A percentile compares a stretch with the other conserved stretches of the same genome.
These are phyloP conservation scores for Crithidia brevicula DNA, from an alignment of 208 protist genomes.

Conservation along the genomic window DNA sequence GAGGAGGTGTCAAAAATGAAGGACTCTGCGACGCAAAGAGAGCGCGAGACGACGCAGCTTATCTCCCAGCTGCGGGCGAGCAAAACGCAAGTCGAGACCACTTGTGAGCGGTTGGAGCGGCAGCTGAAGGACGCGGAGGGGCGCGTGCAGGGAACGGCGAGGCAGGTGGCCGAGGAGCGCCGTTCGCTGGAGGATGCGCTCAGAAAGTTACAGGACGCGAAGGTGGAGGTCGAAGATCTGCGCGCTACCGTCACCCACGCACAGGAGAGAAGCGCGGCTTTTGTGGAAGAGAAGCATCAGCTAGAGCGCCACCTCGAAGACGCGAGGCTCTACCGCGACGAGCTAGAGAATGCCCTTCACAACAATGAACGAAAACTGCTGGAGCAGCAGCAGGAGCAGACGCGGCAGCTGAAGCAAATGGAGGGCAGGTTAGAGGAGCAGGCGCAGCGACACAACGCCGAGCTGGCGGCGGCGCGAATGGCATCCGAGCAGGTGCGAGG, in stretches of 20 bases:
- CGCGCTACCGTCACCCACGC: constrained; percentile 40
- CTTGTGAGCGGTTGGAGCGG: constrained; percentile 46
- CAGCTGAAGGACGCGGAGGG: constrained; percentile 51
- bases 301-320: constrained; percentile 45
- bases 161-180: constrained; percentile 59
- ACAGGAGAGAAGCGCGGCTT: constrained; percentile 41
- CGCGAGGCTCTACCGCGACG: constrained; percentile 36
- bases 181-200: constrained; percentile 49
- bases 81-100: constrained; percentile 53
- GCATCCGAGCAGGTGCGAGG: constrained; percentile 52
- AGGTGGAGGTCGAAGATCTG: constrained; percentile 51
- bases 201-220: constrained; percentile 43
- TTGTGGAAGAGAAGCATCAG: constrained; percentile 47
- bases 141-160: constrained; percentile 42
- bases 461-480: constrained; percentile 54
- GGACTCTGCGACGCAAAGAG: constrained; percentile 28
- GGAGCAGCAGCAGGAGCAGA: constrained; percentile 48
- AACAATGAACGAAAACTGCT: constrained; percentile 36
- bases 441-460: constrained; percentile 55
- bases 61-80: constrained; percentile 27
- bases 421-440: constrained; percentile 57
- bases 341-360: constrained; percentile 56
- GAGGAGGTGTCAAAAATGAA: constrained; percentile 34
- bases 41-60: constrained; percentile 42
- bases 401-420: constrained; percentile 35